phyloP scores from a whole-genome alignment of 805 yeast genomes.

The Candida endomychidarum region DNA sequence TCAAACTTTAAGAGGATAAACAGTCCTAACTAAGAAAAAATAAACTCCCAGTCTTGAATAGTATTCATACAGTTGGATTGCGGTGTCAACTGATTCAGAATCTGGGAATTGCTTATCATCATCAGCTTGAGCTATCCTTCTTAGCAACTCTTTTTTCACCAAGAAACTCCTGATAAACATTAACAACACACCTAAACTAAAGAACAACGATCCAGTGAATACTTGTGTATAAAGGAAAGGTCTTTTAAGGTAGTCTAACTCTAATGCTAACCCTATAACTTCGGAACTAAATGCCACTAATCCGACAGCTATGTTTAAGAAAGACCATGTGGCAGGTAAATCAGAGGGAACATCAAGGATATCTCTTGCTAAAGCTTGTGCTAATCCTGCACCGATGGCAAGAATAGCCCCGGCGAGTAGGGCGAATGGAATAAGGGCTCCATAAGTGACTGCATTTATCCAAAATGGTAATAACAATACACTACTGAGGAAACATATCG shows the following conservation, averaged over 20 bases:
- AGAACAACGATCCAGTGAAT: constrained; percentile 51
- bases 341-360: constrained; percentile 18
- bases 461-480: constrained; percentile 36
- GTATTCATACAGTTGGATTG: constrained; percentile 20
- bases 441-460: constrained; percentile 37
- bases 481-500: constrained; percentile 21
- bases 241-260: background rate
- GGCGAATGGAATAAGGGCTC: constrained; percentile 29
- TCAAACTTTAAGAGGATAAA: constrained; percentile 19
- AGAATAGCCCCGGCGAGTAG: constrained; percentile 29
- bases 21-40: constrained; percentile 17
- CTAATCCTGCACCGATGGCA: constrained; percentile 31
- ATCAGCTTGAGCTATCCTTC: too few species aligned
- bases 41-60: constrained; percentile 12
- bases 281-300: constrained; percentile 47
- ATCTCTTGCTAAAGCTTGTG: constrained; percentile 27
- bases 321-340: constrained; percentile 42
- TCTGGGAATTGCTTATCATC: too few species aligned
- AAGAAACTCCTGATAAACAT: constrained; percentile 53
- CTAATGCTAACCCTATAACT: constrained; percentile 52
- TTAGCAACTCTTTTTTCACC: constrained; percentile 39
- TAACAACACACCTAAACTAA: constrained; percentile 42
- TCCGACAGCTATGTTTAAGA: constrained; percentile 31
- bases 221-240: constrained; percentile 61
- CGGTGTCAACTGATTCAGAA: too few species aligned